Evolutionary conservation across 768 basidiomycete species (phyloP), one percentile per base, ranked within the genome.

Genomic region (Xerocomellus intermedius): DNA sequence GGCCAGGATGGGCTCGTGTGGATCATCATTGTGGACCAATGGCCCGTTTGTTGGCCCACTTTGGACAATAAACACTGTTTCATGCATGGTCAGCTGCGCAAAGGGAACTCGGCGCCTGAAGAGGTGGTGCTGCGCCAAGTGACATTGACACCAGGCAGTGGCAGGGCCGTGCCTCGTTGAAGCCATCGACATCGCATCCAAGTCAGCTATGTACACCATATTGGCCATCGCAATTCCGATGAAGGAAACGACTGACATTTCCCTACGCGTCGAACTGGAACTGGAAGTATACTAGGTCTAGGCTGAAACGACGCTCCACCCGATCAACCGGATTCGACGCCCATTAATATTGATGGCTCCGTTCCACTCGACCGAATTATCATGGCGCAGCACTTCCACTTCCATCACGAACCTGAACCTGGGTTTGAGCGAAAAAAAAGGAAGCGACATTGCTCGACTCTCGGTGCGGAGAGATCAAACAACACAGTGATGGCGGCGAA

Each of bases 141-240:
- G 46, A 59, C 22, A 54, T 7, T 16, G 49, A 36, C 50, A 50
- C 24, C 41, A 44, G 43, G 50, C 55, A 16, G 42, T 52, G 48
- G 43, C 46, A 55, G 22, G 48, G 44, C 47, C 35, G 54, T 57
- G 60, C 52, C 51, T 49, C 52, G 48, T 44, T 46, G 56, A 35
- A 35, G 55, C 33, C 24, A 56, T 30, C 26, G 41, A 26, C 57
- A 48, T n/a, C 42, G 46, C 58, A 53, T 45, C 57, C 12, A 46
- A 16, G 36, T 41, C 48, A 61, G 33, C 37, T 10, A 22, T 17
- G 42, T 44, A 26, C 36, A 19, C 38, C 45, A 42, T 43, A 36
- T 13, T 39, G 59, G 14, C 48, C 43, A 52, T 56, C 32, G 48
- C 36, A 28, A 48, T 38, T 56, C 54, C 50, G 50, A 33, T 60